Evolutionary conservation across 495 filamentous ascomycete genomes (phyloP).

Genomic region (Aspergillus baeticus): DNA sequence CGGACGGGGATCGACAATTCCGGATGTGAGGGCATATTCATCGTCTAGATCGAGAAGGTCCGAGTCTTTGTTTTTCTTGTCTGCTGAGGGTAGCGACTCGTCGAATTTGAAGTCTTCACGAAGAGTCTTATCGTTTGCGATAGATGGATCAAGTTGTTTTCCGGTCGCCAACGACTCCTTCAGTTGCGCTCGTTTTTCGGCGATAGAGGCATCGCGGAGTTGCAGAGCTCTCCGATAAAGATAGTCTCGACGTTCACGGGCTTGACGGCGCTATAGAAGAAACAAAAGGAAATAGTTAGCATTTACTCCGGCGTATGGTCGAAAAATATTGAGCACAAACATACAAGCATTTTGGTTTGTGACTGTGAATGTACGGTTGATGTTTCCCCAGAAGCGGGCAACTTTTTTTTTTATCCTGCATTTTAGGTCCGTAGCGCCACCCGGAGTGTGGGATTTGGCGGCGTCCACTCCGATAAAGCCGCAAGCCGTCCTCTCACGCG

Average conservation of each 20-base stretch:
- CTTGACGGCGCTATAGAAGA: constrained; percentile 60
- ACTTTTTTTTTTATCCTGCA: constrained; percentile 44
- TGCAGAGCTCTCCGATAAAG: constrained; percentile 80
- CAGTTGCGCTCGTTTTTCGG: constrained; percentile 83
- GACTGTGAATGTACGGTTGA: background rate
- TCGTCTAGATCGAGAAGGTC: constrained; percentile 78
- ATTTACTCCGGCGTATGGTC: too few relatives aligned
- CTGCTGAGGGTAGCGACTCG: constrained; percentile 64
- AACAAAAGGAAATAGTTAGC: background rate
- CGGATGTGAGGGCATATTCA: constrained; percentile 84
- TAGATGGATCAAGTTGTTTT: constrained; percentile 80
- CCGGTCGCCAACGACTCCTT: constrained; percentile 80
- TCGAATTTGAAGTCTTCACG: constrained; percentile 93
- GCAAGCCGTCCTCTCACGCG: constrained; percentile 19
- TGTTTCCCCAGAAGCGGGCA: constrained; percentile 26
- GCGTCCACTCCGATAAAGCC: constrained; percentile 27
- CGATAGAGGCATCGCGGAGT: constrained; percentile 88
- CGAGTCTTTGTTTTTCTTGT: constrained; percentile 50
- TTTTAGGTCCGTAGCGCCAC: constrained; percentile 23
- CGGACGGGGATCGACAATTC: constrained; percentile 80
- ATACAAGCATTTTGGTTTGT: constrained; percentile 41
- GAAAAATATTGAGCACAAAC: constrained; percentile 10
- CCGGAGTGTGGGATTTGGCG: constrained; percentile 40
- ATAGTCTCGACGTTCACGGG: constrained; percentile 87
- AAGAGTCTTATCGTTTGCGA: constrained; percentile 84